phyloP scores from a whole-genome alignment of 306 rosid species.

The Arachis stenosperma region DNA sequence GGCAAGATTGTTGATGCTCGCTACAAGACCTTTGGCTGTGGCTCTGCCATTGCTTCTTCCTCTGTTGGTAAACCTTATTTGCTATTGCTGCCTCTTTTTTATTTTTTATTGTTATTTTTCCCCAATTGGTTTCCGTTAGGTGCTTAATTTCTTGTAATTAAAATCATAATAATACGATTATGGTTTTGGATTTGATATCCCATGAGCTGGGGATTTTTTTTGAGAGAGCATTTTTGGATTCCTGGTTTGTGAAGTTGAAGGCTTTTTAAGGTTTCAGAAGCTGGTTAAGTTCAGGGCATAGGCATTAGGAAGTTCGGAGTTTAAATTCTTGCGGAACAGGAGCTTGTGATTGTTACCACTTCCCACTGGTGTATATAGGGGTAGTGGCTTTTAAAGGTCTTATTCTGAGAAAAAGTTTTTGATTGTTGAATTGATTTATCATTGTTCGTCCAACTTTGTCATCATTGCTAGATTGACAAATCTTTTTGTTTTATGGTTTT shows the following conservation, averaged over 20 bases:
- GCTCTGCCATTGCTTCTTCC: conserved; percentile 92
- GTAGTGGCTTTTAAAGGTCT: too few species aligned
- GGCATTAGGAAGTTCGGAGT: neutral
- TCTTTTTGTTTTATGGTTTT: conserved; percentile 3
- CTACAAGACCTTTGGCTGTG: conserved; percentile 93
- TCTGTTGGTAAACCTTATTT: conserved; percentile 60
- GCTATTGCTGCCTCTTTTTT: neutral
- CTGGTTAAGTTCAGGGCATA: neutral
- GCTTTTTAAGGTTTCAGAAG: too few species aligned
- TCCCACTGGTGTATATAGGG: too few species aligned
- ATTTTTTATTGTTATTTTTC: neutral
- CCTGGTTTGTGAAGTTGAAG: too few species aligned
- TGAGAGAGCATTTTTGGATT: too few species aligned
- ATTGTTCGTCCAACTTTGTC: neutral
- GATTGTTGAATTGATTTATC: neutral
- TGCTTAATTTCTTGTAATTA: neutral
- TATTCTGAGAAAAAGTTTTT: too few species aligned
- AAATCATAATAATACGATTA: neutral
- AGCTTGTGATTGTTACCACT: neutral
- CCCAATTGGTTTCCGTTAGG: neutral
- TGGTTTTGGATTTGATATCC: neutral
- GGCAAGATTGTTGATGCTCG: conserved; percentile 86
- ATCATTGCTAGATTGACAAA: neutral
- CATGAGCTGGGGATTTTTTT: too few species aligned
- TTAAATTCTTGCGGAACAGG: neutral